Base-by-base conservation (phyloP, 2,329 filamentous ascomycete species). In the Ophidiomyces ophidiicola region DNA sequence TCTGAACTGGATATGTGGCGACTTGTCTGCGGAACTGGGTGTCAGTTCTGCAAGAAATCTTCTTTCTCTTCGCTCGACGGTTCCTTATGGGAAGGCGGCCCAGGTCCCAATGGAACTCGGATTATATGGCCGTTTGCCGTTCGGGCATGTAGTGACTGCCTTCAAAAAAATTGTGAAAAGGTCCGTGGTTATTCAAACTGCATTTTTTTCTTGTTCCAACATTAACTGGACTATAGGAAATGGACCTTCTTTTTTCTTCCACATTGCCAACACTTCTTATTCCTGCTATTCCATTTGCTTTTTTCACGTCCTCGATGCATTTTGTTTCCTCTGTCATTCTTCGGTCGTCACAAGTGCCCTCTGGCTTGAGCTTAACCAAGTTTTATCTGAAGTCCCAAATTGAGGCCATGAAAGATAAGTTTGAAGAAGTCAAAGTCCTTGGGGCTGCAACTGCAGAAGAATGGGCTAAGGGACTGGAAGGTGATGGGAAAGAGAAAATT, bases 1-100 rank as follows among this genome's bases (percentile, higher is more conserved):
- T 72, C 73, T 29, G 83, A 90, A 58, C 64, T 82, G 47, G 72
- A 79, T 29, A 87, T 87, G 81, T 85, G 83, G 73, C 73, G 72
- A 51, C 63, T 90, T 36, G 67, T 76, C 24, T 77, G 74, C 56
- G 71, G 73, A 33, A 63, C 54, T 20, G 60, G 54, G 39, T 92
- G 84, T 57, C 77, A 87, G 52, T 74, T 78, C 48, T 90, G 84
- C 59, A 63, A 61, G 39, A 72, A 66, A 52, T 45, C 38, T 42
- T 45, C 44, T 33, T 45, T 45, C 33, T 40, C 42, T 21, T 29
- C 46, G 39, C 44, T 52, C 42, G 49, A 57, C 44, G 53, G 63
- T 61, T 52, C 62, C 21, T 48, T 66, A 35, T 77, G 69, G 67
- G 71, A 71, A 51, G 63, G 68, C 44, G 79, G 80, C 10, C 78